Evolutionary conservation across 2,329 filamentous ascomycete genomes (phyloP), one percentile per base, ranked within the genome.

Genomic region (Aureobasidium sp.): DNA sequence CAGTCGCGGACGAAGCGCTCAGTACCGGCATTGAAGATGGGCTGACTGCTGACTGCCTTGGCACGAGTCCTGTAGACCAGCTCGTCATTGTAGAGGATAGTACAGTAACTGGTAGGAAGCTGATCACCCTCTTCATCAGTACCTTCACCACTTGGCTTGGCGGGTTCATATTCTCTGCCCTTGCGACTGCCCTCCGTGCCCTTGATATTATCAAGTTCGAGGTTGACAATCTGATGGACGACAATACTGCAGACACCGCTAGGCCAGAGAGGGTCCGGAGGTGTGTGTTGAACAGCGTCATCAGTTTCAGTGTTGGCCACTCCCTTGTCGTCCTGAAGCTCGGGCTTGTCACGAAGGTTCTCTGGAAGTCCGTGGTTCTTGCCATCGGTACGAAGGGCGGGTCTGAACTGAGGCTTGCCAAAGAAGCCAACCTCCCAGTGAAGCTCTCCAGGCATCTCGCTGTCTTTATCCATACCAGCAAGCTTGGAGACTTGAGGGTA

Each of bases 361-460:
- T 87, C 82, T 2, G 91, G 91, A 3, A 97, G 80, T 63, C 83
- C 87, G 63, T 86, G 82, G 72, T 96, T 89, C 76, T 91, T 90
- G 47, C 93, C 93, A 70, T 95, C 89, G 0, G 91, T 96, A 44
- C 90, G 84, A 49, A 97, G 80, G 14, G 91, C 90, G 65, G 87
- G 85, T 60, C 93, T 84, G 77, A 97, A 91, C 67, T 91, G 86
- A 0, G 92, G 91, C 77, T 96, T 97, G 68, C 87, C 87, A 69
- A 97, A 97, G 77, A 89, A 97, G 7, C 93, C 94, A 51, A 97
- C 91, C 73, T 97, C 93, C 93, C 93, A 97, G 71, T 95, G 87
- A 42, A 99, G 82, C 71, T 96, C 87, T 31, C 94, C 93, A 0
- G 94, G 94, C 91, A 97, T 97, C 55, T 84, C 83, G 67, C 85